A percentile compares a stretch with the other conserved stretches of the same genome.
phyloP scores from a whole-genome alignment of 1,284 basidiomycete genomes.

The Ustilago esculenta region DNA sequence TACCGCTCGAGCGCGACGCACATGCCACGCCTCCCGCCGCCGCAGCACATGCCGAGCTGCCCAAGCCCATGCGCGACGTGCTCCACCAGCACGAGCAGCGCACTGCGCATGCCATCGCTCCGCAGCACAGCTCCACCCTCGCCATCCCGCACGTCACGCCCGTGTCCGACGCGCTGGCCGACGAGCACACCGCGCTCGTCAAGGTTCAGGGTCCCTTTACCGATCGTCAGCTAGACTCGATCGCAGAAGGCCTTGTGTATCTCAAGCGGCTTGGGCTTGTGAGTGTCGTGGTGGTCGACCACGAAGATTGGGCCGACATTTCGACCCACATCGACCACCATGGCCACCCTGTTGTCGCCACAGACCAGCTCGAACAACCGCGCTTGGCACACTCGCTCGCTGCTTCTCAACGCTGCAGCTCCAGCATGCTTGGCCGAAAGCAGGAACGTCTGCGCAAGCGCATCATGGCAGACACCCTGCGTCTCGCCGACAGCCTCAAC shows the following conservation, averaged over 20 bases:
- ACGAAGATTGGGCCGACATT: constrained; percentile 76
- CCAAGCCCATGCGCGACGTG: constrained; percentile 33
- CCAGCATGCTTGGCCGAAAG: constrained; percentile 26
- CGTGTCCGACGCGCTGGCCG: constrained; percentile 36
- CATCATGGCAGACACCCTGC: constrained; percentile 74
- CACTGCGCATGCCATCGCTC: constrained; percentile 55
- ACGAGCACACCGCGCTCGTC: constrained; percentile 83
- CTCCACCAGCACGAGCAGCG: constrained; percentile 31
- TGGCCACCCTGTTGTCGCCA: constrained; percentile 36
- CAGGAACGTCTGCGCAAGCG: constrained; percentile 72
- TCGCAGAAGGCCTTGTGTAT: constrained; percentile 91
- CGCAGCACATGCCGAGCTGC: constrained; percentile 10
- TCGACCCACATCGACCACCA: constrained; percentile 40
- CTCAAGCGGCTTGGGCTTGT: constrained; percentile 94
- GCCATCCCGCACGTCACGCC: constrained; percentile 42
- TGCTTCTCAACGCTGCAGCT: constrained; percentile 21
- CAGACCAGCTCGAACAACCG: constrained; percentile 45
- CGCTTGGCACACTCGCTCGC: constrained; percentile 56
- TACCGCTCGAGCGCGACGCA: constrained; percentile 17
- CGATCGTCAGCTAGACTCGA: constrained; percentile 91
- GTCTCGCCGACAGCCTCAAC: constrained; percentile 82
- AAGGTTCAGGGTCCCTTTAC: constrained; percentile 97
- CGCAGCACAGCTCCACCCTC: constrained; percentile 65
- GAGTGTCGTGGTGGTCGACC: constrained; percentile 91
- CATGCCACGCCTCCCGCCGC: constrained; percentile 5